phyloP scores from a whole-genome alignment of 306 rosid genomes.

The Ziziphus jujuba region DNA sequence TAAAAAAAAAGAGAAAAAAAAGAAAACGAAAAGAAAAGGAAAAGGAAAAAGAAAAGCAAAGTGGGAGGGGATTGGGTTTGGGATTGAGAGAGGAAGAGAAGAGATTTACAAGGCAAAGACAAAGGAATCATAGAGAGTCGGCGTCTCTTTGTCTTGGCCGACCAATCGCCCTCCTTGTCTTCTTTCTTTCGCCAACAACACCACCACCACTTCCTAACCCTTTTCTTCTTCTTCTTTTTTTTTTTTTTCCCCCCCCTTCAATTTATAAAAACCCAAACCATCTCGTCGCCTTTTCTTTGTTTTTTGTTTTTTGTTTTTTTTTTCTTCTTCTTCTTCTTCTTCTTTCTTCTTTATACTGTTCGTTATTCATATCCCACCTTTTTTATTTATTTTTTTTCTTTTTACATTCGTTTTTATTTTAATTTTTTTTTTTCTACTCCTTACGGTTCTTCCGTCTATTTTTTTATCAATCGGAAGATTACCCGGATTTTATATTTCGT shows the following conservation, averaged over 20 bases:
- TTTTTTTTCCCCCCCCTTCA: neutral
- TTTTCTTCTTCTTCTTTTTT: neutral
- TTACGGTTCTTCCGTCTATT: constrained; percentile 56
- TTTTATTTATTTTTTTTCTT: neutral
- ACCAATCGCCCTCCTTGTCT: constrained; percentile 62
- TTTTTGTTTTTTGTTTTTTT: too few species aligned
- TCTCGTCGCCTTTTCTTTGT: too few species aligned
- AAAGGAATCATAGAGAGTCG: constrained; percentile 57
- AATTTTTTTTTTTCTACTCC: neutral
- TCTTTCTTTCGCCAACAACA: constrained; percentile 15
- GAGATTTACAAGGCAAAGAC: constrained; percentile 13
- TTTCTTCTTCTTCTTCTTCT: neutral
- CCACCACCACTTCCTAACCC: neutral
- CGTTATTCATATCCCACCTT: neutral
- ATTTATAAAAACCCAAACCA: neutral
- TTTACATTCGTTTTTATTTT: neutral
- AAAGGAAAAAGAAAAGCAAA: neutral
- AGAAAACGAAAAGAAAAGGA: neutral
- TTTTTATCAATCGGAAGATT: constrained; percentile 49
- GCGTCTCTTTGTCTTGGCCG: constrained; percentile 75
- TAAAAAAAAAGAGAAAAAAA: neutral
- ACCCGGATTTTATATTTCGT: constrained; percentile 4
- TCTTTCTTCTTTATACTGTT: neutral
- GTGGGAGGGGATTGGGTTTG: too few species aligned
- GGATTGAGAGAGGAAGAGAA: neutral